Evolutionary conservation across 768 basidiomycete genomes (phyloP).

Genomic region (Candolleomyces eurysporus): DNA sequence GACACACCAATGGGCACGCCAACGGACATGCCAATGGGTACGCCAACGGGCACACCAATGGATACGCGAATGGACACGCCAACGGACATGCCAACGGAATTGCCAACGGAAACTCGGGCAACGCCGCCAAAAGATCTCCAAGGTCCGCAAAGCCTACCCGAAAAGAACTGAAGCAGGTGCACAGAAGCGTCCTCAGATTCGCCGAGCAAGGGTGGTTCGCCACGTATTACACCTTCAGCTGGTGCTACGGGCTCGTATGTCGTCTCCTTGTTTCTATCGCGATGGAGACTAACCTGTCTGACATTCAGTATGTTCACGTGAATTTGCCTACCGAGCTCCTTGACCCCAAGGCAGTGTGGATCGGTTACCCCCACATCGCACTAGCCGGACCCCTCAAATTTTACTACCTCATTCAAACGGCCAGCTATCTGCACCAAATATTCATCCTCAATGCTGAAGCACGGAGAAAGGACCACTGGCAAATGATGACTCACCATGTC

Average conservation of each 20-base stretch:
- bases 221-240: slow-evolving; percentile 76
- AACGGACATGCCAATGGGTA: too few relatives aligned
- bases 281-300: slow-evolving; percentile 9
- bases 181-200: slow-evolving; percentile 79
- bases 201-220: slow-evolving; percentile 94
- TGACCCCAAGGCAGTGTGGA: slow-evolving; percentile 69
- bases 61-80: slow-evolving; percentile 19
- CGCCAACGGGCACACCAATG: slow-evolving; percentile 9
- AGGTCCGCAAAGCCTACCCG: slow-evolving; percentile 8
- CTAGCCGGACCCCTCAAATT: slow-evolving; percentile 82
- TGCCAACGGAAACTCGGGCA: slow-evolving; percentile 27
- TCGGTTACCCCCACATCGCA: slow-evolving; percentile 77
- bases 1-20: too few relatives aligned
- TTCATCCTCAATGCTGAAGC: slow-evolving; percentile 92
- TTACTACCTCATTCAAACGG: slow-evolving; percentile 83
- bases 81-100: slow-evolving; percentile 23
- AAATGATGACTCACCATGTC: slow-evolving; percentile 96
- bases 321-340: slow-evolving; percentile 66
- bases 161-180: slow-evolving; percentile 58
- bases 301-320: slow-evolving; percentile 71
- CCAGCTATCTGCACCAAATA: slow-evolving; percentile 91
- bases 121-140: slow-evolving; percentile 15
- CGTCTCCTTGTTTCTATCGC: slow-evolving; percentile 7
- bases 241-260: slow-evolving; percentile 80
- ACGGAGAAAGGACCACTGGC: slow-evolving; percentile 85